Conservation (phyloP, 108 stramenopile species). For the Cyclostephanos tholiformis region DNA sequence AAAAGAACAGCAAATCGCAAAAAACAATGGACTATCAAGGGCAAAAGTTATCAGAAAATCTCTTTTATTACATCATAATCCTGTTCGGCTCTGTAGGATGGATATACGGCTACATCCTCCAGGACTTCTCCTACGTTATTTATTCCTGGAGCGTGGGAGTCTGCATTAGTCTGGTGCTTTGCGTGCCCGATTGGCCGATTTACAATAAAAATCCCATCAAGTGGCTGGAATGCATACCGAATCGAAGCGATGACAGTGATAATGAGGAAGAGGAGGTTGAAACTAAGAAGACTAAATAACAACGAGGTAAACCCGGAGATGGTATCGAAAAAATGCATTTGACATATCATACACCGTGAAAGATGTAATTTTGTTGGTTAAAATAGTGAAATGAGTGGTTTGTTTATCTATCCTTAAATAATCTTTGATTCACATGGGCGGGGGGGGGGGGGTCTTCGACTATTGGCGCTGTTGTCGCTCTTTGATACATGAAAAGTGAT, state of each 20-base stretch:
- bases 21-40: slow-evolving; percentile 89
- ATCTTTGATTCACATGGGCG: too few relatives aligned
- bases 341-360: not conserved
- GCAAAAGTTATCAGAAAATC: slow-evolving; percentile 79
- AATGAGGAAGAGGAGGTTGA: slow-evolving; percentile 29
- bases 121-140: slow-evolving; percentile 86
- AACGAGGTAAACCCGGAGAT: not conserved
- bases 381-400: not conserved
- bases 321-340: not conserved
- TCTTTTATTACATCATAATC: slow-evolving; percentile 86
- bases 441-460: not conserved
- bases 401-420: too few relatives aligned
- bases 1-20: not conserved
- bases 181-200: slow-evolving; percentile 92
- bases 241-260: slow-evolving; percentile 46
- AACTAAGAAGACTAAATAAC: slow-evolving; percentile 46
- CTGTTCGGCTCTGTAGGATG: slow-evolving; percentile 82
- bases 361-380: not conserved
- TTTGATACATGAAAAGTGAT: not conserved
- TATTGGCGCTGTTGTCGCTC: not conserved
- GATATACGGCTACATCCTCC: slow-evolving; percentile 85
- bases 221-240: slow-evolving; percentile 87
- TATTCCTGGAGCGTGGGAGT: slow-evolving; percentile 87
- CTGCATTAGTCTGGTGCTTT: slow-evolving; percentile 70
- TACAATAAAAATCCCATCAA: slow-evolving; percentile 88